Base-by-base conservation (phyloP, 345 rosid genomes). In the Lumnitzera littorea region DNA sequence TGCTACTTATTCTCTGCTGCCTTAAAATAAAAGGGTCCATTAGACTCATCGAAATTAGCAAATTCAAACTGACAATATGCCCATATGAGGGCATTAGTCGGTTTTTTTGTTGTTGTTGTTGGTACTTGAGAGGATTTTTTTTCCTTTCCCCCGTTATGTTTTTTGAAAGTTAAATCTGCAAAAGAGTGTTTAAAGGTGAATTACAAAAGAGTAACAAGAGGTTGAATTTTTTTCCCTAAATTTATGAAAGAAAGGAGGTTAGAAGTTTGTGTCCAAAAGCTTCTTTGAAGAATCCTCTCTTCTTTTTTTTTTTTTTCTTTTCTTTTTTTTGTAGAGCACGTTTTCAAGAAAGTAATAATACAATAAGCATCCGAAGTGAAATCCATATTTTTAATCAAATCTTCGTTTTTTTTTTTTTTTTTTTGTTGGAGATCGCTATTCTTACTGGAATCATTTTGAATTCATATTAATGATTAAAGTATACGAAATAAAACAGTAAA, bases 211-310 rank as follows among this genome's bases (percentile, higher is more conserved):
- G 54, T 67, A 65, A 48, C 61, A 56, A 54, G 43, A 54, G 41
- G 24, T 50, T 62, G 48, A 15, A 20, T 20, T 60, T 36, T 36
- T 52, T 52, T 53, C 24, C 7, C 55, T 29, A 51, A 36, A 60
- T 52, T 36, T 48, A 48, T 47, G 52, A 50, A 50, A 50, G 43
- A 60, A 77, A 75, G 74, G 69, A 72, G 77, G 78, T 65, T 74
- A 57, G 81, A 74, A 78, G 71, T 76, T 64, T 76, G 81, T 71
- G 78, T 76, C 73, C 17, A 61, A 78, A 82, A 78, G 83, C 63
- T 71, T 70, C 77, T 75, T 67, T 68, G 58, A 48, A 54, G 66
- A 41, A 52, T 49, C 53, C 58, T 25, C 3, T 36, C 3, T 36
- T 4, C 2, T 29, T 29, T 29, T 29, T 29, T 29, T 29, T 0